Evolutionary conservation across 805 yeast species (phyloP).

Genomic region (Huiozyma naganishii): DNA sequence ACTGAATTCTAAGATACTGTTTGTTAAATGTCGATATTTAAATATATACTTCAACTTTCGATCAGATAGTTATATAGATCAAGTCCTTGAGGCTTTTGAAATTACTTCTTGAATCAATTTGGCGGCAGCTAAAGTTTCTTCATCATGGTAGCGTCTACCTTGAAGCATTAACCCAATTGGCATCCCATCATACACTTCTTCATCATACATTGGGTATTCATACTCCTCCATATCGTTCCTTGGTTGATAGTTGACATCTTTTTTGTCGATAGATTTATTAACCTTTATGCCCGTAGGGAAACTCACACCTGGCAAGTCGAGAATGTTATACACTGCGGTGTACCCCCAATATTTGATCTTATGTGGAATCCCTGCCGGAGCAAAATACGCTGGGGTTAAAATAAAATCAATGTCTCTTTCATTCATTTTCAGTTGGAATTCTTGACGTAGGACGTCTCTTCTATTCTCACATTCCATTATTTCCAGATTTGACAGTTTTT

Average conservation of each 20-base stretch:
- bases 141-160: not conserved
- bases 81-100: not conserved
- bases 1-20: not conserved
- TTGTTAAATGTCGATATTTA: not conserved
- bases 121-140: not conserved
- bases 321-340: not conserved
- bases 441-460: not conserved
- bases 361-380: not conserved
- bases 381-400: not conserved
- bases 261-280: not conserved
- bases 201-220: not conserved
- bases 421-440: not conserved
- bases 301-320: not conserved
- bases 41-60: not conserved
- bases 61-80: not conserved
- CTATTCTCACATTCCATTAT: not conserved
- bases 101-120: not conserved
- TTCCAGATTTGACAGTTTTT: not conserved
- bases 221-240: not conserved
- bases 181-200: not conserved
- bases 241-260: not conserved
- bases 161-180: not conserved
- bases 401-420: not conserved
- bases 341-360: not conserved
- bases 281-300: not conserved